These are phyloP conservation scores for Acacia acuminata DNA, from an alignment of 306 rosid species.

Conservation along the genomic window DNA sequence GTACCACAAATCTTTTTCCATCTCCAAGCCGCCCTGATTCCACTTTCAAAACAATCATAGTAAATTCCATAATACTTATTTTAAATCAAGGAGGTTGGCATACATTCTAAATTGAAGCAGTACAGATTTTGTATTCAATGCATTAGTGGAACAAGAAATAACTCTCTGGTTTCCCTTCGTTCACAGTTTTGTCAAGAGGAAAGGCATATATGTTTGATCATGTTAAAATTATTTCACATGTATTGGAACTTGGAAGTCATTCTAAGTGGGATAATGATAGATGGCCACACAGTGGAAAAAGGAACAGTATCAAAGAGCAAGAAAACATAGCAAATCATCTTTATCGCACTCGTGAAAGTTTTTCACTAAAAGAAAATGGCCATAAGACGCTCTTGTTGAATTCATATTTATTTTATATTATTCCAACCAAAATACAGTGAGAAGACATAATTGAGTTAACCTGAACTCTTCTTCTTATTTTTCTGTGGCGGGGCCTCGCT, in stretches of 20 bases:
- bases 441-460: slow-evolving; percentile 32
- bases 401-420: not conserved
- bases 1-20: not conserved
- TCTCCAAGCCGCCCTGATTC: not conserved
- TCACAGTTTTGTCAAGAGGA: not conserved
- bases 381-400: not conserved
- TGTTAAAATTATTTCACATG: not conserved
- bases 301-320: not conserved
- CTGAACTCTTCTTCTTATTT: slow-evolving; percentile 57
- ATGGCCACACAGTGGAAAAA: not conserved
- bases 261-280: not conserved
- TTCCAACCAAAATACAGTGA: not conserved
- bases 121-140: not conserved
- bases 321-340: not conserved
- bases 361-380: not conserved
- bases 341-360: not conserved
- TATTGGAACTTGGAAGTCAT: too few relatives aligned
- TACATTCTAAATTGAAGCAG: slow-evolving; percentile 17
- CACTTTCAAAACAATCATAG: not conserved
- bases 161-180: not conserved
- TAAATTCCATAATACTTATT: slow-evolving; percentile 8
- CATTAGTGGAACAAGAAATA: not conserved
- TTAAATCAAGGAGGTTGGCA: not conserved
- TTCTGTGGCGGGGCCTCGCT: slow-evolving; percentile 44
- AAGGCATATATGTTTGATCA: not conserved